Percentiles rank a stretch among this genome's conserved stretches.
Conservation (phyloP, 2,329 filamentous ascomycete species). For the Alternaria metachromatica region DNA sequence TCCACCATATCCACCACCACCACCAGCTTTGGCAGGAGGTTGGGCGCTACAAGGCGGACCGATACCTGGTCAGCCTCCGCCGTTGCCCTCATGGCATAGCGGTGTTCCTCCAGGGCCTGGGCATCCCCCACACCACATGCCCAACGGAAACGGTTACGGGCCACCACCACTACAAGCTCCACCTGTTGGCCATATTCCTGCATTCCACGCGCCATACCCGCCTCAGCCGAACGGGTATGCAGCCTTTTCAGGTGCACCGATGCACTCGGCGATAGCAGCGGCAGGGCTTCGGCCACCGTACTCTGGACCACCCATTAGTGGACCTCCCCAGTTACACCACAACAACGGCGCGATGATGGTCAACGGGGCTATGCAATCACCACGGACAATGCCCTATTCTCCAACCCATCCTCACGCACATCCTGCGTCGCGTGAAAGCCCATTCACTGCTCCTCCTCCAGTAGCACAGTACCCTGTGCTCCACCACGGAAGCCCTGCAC, state of each 20-base stretch:
- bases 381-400: conserved; percentile 45
- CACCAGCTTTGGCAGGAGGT: conserved; percentile 25
- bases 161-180: conserved; percentile 30
- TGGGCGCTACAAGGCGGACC: conserved; percentile 33
- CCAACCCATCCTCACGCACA: conserved; percentile 45
- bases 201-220: conserved; percentile 43
- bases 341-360: conserved; percentile 39
- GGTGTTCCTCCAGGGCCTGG: conserved; percentile 32
- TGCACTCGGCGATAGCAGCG: conserved; percentile 39
- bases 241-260: conserved; percentile 38
- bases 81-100: conserved; percentile 40
- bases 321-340: conserved; percentile 42
- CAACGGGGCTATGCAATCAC: conserved; percentile 48
- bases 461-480: conserved; percentile 33
- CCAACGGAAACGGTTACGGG: conserved; percentile 41
- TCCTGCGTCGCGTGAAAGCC: conserved; percentile 45
- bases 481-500: conserved; percentile 42
- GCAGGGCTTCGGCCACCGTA: conserved; percentile 39
- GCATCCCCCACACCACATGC: conserved; percentile 33
- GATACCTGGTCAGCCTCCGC: conserved; percentile 35
- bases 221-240: conserved; percentile 44
- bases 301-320: conserved; percentile 34
- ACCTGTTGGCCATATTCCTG: conserved; percentile 34
- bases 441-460: conserved; percentile 40
- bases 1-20: conserved; percentile 28